Conservation (phyloP, 1,284 basidiomycete genomes). For the Flammula alnicola region DNA sequence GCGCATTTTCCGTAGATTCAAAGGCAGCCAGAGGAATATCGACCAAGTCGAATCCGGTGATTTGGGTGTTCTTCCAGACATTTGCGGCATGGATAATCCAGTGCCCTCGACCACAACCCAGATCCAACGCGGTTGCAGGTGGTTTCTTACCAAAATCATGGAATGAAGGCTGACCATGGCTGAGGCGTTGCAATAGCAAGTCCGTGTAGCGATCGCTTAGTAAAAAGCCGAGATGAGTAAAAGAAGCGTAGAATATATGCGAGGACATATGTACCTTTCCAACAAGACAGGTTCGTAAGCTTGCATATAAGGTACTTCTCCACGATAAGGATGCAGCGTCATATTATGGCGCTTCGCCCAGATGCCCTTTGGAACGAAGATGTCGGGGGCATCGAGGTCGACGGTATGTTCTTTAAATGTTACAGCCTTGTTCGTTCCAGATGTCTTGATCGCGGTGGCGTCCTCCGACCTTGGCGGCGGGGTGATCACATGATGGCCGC, state of each 20-base stretch:
- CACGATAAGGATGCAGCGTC: constrained; percentile 57
- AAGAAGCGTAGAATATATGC: constrained; percentile 2
- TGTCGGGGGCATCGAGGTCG: not conserved
- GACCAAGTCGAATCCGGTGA: constrained; percentile 70
- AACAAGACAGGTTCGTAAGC: constrained; percentile 60
- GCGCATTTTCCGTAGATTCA: constrained; percentile 51
- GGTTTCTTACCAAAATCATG: constrained; percentile 54
- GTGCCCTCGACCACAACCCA: constrained; percentile 71
- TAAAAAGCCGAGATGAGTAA: constrained; percentile 12
- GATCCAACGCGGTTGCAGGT: constrained; percentile 64
- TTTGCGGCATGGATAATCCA: constrained; percentile 66
- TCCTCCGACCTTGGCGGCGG: constrained; percentile 1
- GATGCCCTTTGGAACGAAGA: constrained; percentile 32
- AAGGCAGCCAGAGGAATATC: constrained; percentile 49
- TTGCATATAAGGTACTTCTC: constrained; percentile 65
- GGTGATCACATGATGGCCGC: constrained; percentile 5
- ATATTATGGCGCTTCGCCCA: constrained; percentile 47
- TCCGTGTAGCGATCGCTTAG: constrained; percentile 61
- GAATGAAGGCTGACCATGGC: constrained; percentile 59
- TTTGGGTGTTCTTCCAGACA: constrained; percentile 58
- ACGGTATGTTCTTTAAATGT: constrained; percentile 3
- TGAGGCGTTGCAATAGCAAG: constrained; percentile 55
- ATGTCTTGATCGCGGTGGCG: constrained; percentile 9
- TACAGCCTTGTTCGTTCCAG: constrained; percentile 6
- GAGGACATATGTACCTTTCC: constrained; percentile 53